phyloP scores from a whole-genome alignment of 2,329 filamentous ascomycete genomes.

The Clarireedia homoeocarpa region DNA sequence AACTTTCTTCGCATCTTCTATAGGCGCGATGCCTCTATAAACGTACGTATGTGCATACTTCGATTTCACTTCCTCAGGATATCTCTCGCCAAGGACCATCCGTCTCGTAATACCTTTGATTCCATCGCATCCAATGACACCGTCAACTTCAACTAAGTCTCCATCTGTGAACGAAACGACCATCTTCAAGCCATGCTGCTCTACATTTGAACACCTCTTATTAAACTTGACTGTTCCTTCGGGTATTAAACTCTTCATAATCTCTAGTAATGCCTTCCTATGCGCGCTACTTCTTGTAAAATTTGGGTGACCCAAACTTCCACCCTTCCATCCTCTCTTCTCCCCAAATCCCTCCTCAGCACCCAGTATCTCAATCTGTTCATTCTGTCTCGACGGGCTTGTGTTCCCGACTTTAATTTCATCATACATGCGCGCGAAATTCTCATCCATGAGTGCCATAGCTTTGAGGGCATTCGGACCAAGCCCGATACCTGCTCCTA shows the following conservation, averaged over 20 bases:
- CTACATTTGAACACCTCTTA: slow-evolving; percentile 25
- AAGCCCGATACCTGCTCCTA: slow-evolving; percentile 30
- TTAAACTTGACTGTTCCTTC: slow-evolving; percentile 25
- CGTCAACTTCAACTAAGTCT: slow-evolving; percentile 32
- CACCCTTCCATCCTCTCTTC: slow-evolving; percentile 31
- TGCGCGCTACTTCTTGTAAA: slow-evolving; percentile 36
- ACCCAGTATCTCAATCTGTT: slow-evolving; percentile 35
- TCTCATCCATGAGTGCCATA: slow-evolving; percentile 35
- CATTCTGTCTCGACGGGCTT: slow-evolving; percentile 31
- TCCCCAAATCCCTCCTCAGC: slow-evolving; percentile 35
- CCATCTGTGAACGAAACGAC: slow-evolving; percentile 36
- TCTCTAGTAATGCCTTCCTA: slow-evolving; percentile 35
- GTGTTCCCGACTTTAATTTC: slow-evolving; percentile 34
- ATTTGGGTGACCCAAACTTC: slow-evolving; percentile 30
- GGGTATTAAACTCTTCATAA: slow-evolving; percentile 34
- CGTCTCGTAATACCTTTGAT: slow-evolving; percentile 48
- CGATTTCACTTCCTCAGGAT: slow-evolving; percentile 22
- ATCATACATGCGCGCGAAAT: slow-evolving; percentile 33
- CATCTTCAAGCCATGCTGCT: slow-evolving; percentile 7
- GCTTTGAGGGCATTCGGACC: slow-evolving; percentile 35
- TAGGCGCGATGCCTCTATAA: slow-evolving; percentile 52
- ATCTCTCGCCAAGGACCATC: slow-evolving; percentile 37
- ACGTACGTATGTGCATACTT: slow-evolving; percentile 48
- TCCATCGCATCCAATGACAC: slow-evolving; percentile 38
- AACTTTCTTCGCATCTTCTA: slow-evolving; percentile 39